A percentile compares a stretch with the other conserved stretches of the same genome.
Evolutionary conservation across 345 rosid species (phyloP).

Genomic region (Euphorbia lathyris): DNA sequence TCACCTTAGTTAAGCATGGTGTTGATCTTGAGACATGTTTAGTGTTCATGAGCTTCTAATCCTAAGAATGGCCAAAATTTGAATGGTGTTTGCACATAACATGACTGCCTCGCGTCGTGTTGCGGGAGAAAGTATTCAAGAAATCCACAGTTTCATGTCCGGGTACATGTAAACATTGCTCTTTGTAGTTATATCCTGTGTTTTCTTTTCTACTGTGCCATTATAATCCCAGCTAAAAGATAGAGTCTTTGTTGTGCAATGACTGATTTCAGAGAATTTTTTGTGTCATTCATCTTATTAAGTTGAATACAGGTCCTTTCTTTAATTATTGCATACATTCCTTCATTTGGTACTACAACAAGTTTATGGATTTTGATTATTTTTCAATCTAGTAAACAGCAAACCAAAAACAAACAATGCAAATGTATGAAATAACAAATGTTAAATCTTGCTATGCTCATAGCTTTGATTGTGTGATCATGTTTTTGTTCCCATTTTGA

Average conservation of each 20-base stretch:
- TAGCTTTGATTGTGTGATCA: too few species aligned
- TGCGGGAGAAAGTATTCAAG: not conserved
- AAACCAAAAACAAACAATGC: too few species aligned
- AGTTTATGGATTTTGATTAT: too few species aligned
- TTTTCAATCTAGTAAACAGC: too few species aligned
- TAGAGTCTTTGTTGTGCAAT: not conserved
- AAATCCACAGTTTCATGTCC: not conserved
- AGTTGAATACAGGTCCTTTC: not conserved
- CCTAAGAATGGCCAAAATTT: not conserved
- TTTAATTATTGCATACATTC: not conserved
- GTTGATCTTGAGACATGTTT: not conserved
- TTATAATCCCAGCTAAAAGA: not conserved
- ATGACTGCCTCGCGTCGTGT: not conserved
- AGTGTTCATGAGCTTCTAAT: not conserved
- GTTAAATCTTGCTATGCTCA: too few species aligned
- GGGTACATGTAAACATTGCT: not conserved
- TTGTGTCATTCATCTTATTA: not conserved
- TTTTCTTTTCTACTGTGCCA: not conserved
- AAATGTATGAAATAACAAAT: too few species aligned
- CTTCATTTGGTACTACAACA: too few species aligned
- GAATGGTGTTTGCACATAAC: slow-evolving; percentile 4
- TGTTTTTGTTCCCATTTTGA: too few species aligned
- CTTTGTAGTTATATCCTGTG: not conserved
- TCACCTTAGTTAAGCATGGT: too few species aligned
- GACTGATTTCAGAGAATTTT: not conserved